These are phyloP conservation scores for Boeremia lycopersici DNA, from an alignment of 2,329 filamentous ascomycete genomes.

Conservation along the genomic window DNA sequence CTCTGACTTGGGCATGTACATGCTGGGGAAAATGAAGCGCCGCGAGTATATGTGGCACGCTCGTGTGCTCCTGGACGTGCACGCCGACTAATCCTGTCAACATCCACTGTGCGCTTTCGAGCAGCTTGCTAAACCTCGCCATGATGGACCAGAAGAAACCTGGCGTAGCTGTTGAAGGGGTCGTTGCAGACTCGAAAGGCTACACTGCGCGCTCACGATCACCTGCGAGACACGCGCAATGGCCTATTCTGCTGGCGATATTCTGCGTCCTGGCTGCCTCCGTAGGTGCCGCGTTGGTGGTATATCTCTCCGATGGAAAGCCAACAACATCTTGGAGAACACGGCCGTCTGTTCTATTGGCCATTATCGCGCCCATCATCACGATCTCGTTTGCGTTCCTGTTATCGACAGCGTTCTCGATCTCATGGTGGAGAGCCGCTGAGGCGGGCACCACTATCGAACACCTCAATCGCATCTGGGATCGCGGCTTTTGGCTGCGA, in stretches of 20 bases:
- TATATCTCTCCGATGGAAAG: slow-evolving; percentile 4
- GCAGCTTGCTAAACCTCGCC: not conserved
- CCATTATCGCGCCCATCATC: slow-evolving; percentile 3
- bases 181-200: not conserved
- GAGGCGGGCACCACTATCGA: slow-evolving; percentile 5
- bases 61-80: not conserved
- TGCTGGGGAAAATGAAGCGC: not conserved
- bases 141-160: not conserved
- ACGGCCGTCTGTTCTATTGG: slow-evolving; percentile 2
- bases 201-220: not conserved
- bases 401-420: slow-evolving; percentile 1
- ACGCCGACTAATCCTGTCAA: not conserved
- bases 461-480: slow-evolving; percentile 9
- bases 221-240: not conserved
- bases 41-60: not conserved
- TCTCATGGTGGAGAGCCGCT: slow-evolving; percentile 6
- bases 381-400: not conserved
- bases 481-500: slow-evolving; percentile 1
- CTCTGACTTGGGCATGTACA: not conserved
- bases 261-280: not conserved
- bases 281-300: not conserved
- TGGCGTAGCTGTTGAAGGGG: not conserved
- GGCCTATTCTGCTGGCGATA: not conserved
- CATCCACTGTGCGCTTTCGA: not conserved
- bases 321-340: slow-evolving; percentile 1